Percentiles rank a stretch among this genome's conserved stretches.
Conservation (phyloP, 495 filamentous ascomycete genomes). For the Haplographium delicatum region DNA sequence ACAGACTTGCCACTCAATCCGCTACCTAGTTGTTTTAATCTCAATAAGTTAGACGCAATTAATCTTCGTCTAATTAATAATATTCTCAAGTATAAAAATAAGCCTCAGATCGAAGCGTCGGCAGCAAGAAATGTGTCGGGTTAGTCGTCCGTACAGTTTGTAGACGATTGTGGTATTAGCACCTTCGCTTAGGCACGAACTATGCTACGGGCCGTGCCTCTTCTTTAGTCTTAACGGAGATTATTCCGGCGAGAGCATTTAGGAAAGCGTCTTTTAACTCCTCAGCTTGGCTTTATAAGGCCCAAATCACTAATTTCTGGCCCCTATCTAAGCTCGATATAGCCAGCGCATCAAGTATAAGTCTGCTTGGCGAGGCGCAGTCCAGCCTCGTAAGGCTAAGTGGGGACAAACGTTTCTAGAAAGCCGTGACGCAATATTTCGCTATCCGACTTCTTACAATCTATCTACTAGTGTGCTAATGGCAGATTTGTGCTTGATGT, state of each 20-base stretch:
- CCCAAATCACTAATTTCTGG: slow-evolving; percentile 1
- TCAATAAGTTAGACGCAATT: no score
- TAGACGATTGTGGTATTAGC: not conserved
- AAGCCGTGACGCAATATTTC: no score
- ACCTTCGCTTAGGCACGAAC: slow-evolving; percentile 1
- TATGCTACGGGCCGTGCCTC: not conserved
- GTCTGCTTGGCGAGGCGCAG: slow-evolving; percentile 7
- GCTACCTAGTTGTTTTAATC: no score
- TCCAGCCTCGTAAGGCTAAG: no score
- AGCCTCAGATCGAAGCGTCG: not conserved
- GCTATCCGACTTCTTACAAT: not conserved
- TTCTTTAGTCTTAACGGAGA: not conserved
- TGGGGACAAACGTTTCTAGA: no score
- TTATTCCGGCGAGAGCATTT: slow-evolving; percentile 8
- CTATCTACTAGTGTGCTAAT: slow-evolving; percentile 1
- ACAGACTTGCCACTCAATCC: no score
- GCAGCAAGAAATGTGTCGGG: slow-evolving; percentile 1
- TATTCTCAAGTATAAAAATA: not conserved
- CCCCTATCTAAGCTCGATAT: slow-evolving; percentile 4
- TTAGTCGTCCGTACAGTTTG: not conserved
- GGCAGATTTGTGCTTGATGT: slow-evolving; percentile 4
- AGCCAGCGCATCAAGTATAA: slow-evolving; percentile 3
- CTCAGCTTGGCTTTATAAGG: not conserved
- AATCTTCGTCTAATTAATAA: not conserved
- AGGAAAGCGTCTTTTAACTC: not conserved